These are phyloP conservation scores for Talaromyces sp. DNA, from an alignment of 2,329 filamentous ascomycete species.

Conservation along the genomic window DNA sequence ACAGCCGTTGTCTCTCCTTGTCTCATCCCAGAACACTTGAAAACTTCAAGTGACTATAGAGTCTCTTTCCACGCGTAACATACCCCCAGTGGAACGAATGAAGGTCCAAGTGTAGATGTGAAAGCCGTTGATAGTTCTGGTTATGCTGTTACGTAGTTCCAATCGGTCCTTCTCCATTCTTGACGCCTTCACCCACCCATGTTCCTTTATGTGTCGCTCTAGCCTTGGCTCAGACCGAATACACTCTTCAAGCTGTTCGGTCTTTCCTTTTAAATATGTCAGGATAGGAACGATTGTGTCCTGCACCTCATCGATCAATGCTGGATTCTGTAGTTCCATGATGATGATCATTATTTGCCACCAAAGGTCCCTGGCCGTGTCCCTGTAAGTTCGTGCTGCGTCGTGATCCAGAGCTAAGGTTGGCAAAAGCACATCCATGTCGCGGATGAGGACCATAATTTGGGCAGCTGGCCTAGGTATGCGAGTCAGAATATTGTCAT, in stretches of 20 bases:
- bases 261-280: background rate
- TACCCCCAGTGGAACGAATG: background rate
- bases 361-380: background rate
- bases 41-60: background rate
- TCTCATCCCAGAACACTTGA: background rate
- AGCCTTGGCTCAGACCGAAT: background rate
- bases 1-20: background rate
- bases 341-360: background rate
- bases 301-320: background rate
- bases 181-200: background rate
- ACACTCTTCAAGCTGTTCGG: background rate
- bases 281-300: background rate
- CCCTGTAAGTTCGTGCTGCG: background rate
- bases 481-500: background rate
- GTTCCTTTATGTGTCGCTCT: background rate
- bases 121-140: background rate
- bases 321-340: background rate
- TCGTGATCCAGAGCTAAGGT: background rate
- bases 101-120: background rate
- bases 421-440: background rate
- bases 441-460: background rate
- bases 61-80: background rate
- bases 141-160: background rate
- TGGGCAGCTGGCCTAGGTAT: background rate
- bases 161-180: background rate